Percentiles rank a stretch among this genome's conserved stretches.
Conservation (phyloP, 1,284 basidiomycete genomes). For the Puccinia hordei region DNA sequence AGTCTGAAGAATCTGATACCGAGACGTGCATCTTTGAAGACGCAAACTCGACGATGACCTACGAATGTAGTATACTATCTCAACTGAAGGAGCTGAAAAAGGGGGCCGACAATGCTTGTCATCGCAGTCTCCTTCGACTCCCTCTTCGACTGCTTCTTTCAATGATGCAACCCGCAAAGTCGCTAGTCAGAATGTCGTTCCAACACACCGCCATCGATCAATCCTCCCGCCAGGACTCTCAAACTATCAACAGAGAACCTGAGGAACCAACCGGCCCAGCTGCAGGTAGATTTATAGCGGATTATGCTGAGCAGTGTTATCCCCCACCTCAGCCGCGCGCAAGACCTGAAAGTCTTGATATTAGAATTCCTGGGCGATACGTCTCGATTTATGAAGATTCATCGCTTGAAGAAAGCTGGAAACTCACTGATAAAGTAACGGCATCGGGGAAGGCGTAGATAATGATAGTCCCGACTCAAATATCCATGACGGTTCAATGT, state of each 20-base stretch:
- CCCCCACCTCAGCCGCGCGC: not conserved
- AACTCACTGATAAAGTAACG: not conserved
- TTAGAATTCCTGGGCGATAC: conserved; percentile 15
- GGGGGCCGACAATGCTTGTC: not conserved
- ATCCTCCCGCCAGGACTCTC: not conserved
- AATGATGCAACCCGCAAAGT: not conserved
- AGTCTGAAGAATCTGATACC: not conserved
- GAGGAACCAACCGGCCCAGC: not conserved
- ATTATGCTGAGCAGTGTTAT: not conserved
- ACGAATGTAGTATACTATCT: not conserved
- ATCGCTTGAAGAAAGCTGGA: not conserved
- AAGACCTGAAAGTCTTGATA: not conserved
- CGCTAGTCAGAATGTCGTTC: not conserved
- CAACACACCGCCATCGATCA: not conserved
- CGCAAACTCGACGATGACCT: conserved; percentile 8
- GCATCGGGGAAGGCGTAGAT: not conserved
- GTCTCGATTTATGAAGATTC: conserved; percentile 11
- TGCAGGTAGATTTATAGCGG: not conserved
- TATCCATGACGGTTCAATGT: too few relatives aligned
- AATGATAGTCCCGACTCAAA: not conserved
- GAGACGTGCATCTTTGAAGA: conserved; percentile 11
- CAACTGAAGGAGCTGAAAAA: not conserved
- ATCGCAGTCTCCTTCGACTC: not conserved
- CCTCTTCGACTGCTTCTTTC: not conserved
- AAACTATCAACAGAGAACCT: not conserved